phyloP scores from a whole-genome alignment of 2,329 filamentous ascomycete genomes.

The Colletotrichum karsti region DNA sequence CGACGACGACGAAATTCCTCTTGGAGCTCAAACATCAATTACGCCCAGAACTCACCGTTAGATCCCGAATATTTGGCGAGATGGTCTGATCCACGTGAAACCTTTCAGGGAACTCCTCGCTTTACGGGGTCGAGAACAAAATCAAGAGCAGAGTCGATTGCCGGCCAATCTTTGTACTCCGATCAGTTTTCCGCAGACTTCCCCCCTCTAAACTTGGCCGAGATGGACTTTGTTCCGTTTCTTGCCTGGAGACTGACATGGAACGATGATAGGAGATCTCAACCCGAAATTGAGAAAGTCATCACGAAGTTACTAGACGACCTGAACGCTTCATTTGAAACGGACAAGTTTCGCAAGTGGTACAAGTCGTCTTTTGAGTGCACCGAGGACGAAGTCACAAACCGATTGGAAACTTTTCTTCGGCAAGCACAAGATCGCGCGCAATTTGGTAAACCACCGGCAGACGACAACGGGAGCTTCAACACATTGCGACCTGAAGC shows the following conservation, averaged over 20 bases:
- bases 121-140: not conserved
- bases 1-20: not conserved
- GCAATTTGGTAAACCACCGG: too few relatives aligned
- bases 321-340: not conserved
- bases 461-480: not conserved
- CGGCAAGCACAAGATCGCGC: too few relatives aligned
- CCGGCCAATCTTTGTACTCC: not conserved
- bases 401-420: not conserved
- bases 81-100: not conserved
- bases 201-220: not conserved
- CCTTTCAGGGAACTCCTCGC: not conserved
- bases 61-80: not conserved
- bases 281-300: not conserved
- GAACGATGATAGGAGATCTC: not conserved
- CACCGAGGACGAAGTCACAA: not conserved
- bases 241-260: conserved; percentile 1
- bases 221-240: not conserved
- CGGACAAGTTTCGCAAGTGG: not conserved
- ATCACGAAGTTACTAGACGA: not conserved
- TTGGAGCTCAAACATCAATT: not conserved
- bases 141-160: not conserved
- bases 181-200: not conserved
- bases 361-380: not conserved
- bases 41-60: not conserved
- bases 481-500: not conserved